Percentiles rank a stretch among this genome's conserved stretches.
Evolutionary conservation across 2,329 filamentous ascomycete species (phyloP).

Genomic region (Ophiosphaerella herpotricha): DNA sequence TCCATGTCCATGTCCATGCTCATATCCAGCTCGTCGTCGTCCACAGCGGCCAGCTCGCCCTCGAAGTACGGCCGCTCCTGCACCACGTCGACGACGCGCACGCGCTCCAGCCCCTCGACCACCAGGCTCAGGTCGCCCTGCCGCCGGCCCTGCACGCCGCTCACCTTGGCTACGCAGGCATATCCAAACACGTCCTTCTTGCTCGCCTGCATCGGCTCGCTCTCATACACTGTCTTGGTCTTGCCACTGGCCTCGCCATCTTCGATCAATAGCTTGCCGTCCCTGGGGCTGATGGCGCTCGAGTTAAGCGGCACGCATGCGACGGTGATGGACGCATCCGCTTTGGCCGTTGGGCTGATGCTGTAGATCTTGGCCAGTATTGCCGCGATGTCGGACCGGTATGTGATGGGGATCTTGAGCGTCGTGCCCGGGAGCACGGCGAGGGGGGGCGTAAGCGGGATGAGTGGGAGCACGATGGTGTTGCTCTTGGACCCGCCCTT

Average conservation of each 20-base stretch:
- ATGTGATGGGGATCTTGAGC: slow-evolving; percentile 80
- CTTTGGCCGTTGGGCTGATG: slow-evolving; percentile 68
- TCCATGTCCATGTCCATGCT: slow-evolving; percentile 18
- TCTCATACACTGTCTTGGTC: slow-evolving; percentile 55
- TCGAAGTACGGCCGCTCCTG: slow-evolving; percentile 87
- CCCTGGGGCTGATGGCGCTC: slow-evolving; percentile 67
- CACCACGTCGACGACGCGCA: slow-evolving; percentile 73
- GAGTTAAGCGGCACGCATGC: slow-evolving; percentile 87
- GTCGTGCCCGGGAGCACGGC: slow-evolving; percentile 86
- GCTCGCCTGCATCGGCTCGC: slow-evolving; percentile 49
- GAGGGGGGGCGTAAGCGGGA: slow-evolving; percentile 78
- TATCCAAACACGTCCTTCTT: slow-evolving; percentile 75
- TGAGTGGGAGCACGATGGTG: slow-evolving; percentile 66
- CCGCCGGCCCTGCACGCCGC: slow-evolving; percentile 53
- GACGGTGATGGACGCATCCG: slow-evolving; percentile 72
- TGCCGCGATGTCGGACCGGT: slow-evolving; percentile 85
- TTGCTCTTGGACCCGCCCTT: slow-evolving; percentile 41
- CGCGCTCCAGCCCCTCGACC: slow-evolving; percentile 81
- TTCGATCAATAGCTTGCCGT: slow-evolving; percentile 77
- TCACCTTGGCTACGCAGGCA: slow-evolving; percentile 68
- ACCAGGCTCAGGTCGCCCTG: slow-evolving; percentile 73
- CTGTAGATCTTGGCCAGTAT: slow-evolving; percentile 86
- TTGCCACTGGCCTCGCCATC: slow-evolving; percentile 53
- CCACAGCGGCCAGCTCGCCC: slow-evolving; percentile 72
- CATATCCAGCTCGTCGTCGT: slow-evolving; percentile 58